Percentiles rank a stretch among this genome's conserved stretches.
phyloP scores from a whole-genome alignment of 352 stramenopile species.

The Blastocystis sp. region DNA sequence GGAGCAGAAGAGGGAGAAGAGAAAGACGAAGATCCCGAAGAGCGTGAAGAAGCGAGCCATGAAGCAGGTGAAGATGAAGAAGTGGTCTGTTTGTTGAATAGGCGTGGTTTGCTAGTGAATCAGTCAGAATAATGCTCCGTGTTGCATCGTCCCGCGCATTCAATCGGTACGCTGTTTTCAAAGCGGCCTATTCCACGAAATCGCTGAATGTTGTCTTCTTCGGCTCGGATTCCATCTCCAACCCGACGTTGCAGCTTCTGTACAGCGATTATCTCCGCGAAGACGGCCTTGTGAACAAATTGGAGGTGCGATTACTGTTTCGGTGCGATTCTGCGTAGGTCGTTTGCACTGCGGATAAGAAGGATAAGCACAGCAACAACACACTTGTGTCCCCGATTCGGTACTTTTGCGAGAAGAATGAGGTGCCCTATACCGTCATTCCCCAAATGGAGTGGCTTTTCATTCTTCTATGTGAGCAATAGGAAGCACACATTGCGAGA shows the following conservation, averaged over 20 bases:
- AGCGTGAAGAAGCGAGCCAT: constrained; percentile 89
- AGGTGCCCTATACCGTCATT: constrained; percentile 49
- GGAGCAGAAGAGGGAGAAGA: constrained; percentile 85
- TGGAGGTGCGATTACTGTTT: constrained; percentile 27
- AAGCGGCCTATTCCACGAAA: constrained; percentile 38
- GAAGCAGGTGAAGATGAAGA: constrained; percentile 68
- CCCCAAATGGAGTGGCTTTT: constrained; percentile 10
- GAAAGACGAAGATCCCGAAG: constrained; percentile 95
- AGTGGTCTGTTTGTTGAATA: constrained; percentile 18
- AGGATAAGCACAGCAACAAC: constrained; percentile 40
- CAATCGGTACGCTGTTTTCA: neutral
- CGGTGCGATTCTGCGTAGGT: neutral
- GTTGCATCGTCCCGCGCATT: neutral
- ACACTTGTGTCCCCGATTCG: constrained; percentile 30
- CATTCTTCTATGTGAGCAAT: neutral
- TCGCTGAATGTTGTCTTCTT: constrained; percentile 61
- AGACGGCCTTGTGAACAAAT: constrained; percentile 59
- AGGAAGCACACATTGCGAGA: constrained; percentile 60
- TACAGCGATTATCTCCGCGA: constrained; percentile 59
- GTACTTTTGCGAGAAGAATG: constrained; percentile 56
- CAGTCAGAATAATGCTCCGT: neutral
- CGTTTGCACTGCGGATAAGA: constrained; percentile 61
- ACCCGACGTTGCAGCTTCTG: constrained; percentile 54
- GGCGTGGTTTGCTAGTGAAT: neutral
- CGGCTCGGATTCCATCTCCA: constrained; percentile 49